Evolutionary conservation across 2,329 filamentous ascomycete species (phyloP).

Genomic region (Aschersonia sp.): DNA sequence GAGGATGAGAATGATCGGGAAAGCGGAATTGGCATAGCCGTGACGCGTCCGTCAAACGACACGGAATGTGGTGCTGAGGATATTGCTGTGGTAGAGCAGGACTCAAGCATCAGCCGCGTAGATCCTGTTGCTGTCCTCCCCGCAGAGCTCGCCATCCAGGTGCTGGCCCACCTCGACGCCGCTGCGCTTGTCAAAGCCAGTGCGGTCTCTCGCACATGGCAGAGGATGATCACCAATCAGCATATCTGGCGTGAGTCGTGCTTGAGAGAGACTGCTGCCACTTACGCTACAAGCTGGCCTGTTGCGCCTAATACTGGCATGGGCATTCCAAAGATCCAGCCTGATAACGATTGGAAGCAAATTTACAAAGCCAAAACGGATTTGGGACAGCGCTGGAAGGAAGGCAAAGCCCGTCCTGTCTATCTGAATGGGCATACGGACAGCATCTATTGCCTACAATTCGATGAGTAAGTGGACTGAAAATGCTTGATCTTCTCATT

Average conservation of each 20-base stretch:
- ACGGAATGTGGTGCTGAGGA: conserved; percentile 20
- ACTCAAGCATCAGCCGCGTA: conserved; percentile 31
- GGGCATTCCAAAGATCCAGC: conserved; percentile 39
- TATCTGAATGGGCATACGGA: conserved; percentile 91
- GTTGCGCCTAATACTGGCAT: conserved; percentile 38
- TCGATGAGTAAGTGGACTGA: conserved; percentile 64
- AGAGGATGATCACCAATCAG: conserved; percentile 29
- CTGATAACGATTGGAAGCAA: conserved; percentile 68
- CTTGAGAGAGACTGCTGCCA: conserved; percentile 42
- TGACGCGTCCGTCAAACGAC: conserved; percentile 27
- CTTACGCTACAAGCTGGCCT: conserved; percentile 41
- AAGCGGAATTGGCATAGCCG: conserved; percentile 48
- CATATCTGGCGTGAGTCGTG: conserved; percentile 52
- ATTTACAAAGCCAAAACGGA: conserved; percentile 67
- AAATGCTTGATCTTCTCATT: neutral
- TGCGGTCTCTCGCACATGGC: conserved; percentile 37
- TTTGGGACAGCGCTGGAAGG: conserved; percentile 66
- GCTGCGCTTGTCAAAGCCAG: conserved; percentile 31
- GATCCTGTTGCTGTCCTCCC: conserved; percentile 45
- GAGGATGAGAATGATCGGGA: conserved; percentile 43
- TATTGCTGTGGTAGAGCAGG: conserved; percentile 14
- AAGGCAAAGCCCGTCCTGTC: conserved; percentile 62
- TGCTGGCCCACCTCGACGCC: conserved; percentile 42
- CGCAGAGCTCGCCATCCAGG: conserved; percentile 41
- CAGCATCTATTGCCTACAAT: conserved; percentile 95